A percentile compares a stretch with the other conserved stretches of the same genome.
These are phyloP conservation scores for Cymodocea nodosa DNA, from an alignment of 116 monocot genomes.

Conservation along the genomic window DNA sequence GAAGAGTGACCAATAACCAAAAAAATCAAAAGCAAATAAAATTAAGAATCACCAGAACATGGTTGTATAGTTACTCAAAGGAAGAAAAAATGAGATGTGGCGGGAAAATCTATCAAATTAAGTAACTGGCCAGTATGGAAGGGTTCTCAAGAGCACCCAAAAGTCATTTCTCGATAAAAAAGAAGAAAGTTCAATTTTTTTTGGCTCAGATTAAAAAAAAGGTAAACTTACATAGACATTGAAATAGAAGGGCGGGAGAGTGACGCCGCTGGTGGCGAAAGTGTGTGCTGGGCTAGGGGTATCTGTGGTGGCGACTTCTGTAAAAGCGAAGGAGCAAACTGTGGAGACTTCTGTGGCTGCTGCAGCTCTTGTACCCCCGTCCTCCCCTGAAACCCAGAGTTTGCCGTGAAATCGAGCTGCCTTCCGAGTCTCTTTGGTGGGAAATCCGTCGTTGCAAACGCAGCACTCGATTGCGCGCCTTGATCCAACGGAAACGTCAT, in stretches of 20 bases:
- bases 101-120: background rate
- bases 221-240: constrained; percentile 1
- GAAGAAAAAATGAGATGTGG: too few relatives aligned
- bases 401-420: constrained; percentile 36
- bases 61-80: too few relatives aligned
- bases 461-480: constrained; percentile 10
- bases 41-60: background rate
- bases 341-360: background rate
- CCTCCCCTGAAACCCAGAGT: background rate
- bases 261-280: background rate
- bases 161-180: background rate
- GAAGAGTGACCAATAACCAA: too few relatives aligned
- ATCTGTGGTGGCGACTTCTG: background rate
- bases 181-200: background rate
- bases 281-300: background rate
- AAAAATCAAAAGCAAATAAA: background rate
- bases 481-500: constrained; percentile 20
- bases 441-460: constrained; percentile 21
- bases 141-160: background rate
- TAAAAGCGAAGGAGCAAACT: background rate
- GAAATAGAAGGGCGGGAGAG: constrained; percentile 1
- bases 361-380: background rate
- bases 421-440: constrained; percentile 28
- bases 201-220: background rate
- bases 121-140: background rate